Conservation (phyloP, 1,139 yeast genomes). For the Suhomyces panamericanus region DNA sequence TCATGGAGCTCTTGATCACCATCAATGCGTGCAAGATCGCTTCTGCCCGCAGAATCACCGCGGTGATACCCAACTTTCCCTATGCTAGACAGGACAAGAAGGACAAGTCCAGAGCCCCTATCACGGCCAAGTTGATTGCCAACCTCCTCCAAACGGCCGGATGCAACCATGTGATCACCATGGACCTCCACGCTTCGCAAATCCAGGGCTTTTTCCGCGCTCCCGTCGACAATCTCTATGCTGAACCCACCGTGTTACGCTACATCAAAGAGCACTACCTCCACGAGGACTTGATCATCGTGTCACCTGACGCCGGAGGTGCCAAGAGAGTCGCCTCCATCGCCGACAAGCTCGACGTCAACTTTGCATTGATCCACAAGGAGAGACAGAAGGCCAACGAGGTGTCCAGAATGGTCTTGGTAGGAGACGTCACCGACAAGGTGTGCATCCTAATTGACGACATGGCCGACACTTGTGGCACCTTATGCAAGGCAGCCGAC, state of each 20-base stretch:
- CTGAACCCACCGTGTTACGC: conserved; percentile 73
- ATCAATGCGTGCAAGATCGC: conserved; percentile 79
- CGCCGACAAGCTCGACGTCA: conserved; percentile 74
- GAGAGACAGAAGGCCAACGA: conserved; percentile 81
- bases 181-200: conserved; percentile 84
- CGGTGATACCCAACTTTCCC: conserved; percentile 77
- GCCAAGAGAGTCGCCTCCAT: conserved; percentile 80
- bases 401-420: conserved; percentile 72
- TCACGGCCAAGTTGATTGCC: conserved; percentile 77
- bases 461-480: conserved; percentile 86
- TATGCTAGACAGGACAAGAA: conserved; percentile 84
- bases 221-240: conserved; percentile 80
- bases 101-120: conserved; percentile 80
- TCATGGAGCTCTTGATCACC: conserved; percentile 70
- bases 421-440: conserved; percentile 73
- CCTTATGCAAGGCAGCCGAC: conserved; percentile 75
- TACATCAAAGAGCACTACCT: conserved; percentile 59
- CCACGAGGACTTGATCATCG: conserved; percentile 55
- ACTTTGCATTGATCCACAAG: conserved; percentile 78
- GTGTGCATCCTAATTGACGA: conserved; percentile 75
- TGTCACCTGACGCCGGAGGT: conserved; percentile 86
- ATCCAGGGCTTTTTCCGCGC: conserved; percentile 81
- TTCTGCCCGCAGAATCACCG: conserved; percentile 76
- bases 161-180: conserved; percentile 76
- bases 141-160: conserved; percentile 78